A percentile compares a stretch with the other conserved stretches of the same genome.
These are phyloP conservation scores for Nemania sp. DNA, from an alignment of 2,329 filamentous ascomycete genomes.

Conservation along the genomic window DNA sequence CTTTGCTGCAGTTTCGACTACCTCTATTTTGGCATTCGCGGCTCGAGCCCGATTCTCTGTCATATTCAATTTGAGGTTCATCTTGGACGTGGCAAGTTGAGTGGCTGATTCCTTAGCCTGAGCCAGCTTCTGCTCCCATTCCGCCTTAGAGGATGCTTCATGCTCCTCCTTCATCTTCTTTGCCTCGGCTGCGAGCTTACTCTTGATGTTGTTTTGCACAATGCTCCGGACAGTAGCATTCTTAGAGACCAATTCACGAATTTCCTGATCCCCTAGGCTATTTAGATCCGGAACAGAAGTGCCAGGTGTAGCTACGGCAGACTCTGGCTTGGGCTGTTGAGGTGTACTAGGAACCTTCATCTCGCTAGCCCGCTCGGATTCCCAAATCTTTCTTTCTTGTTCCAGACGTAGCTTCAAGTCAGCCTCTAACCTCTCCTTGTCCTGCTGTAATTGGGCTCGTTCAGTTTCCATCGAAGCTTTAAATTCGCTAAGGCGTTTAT, in stretches of 20 bases:
- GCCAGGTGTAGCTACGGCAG: conserved; percentile 51
- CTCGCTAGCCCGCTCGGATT: conserved; percentile 43
- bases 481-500: conserved; percentile 77
- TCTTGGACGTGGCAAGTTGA: conserved; percentile 80
- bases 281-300: conserved; percentile 57
- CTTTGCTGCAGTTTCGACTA: conserved; percentile 84
- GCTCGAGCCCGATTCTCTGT: conserved; percentile 74
- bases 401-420: conserved; percentile 56
- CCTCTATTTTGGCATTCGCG: conserved; percentile 77
- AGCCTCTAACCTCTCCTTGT: conserved; percentile 71
- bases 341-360: conserved; percentile 54
- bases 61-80: conserved; percentile 81
- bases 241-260: conserved; percentile 67
- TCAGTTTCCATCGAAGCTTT: conserved; percentile 60
- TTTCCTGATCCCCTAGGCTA: conserved; percentile 65
- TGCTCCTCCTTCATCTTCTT: conserved; percentile 68
- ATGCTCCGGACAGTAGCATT: conserved; percentile 70
- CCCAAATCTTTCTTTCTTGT: conserved; percentile 50
- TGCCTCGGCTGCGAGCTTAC: conserved; percentile 75
- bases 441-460: conserved; percentile 71
- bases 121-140: conserved; percentile 65
- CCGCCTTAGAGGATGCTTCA: conserved; percentile 59
- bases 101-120: conserved; percentile 73
- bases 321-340: conserved; percentile 55
- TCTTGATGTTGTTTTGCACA: conserved; percentile 72